Evolutionary conservation across 2,329 filamentous ascomycete genomes (phyloP).

Genomic region (Paraconiothyrium brasiliense): DNA sequence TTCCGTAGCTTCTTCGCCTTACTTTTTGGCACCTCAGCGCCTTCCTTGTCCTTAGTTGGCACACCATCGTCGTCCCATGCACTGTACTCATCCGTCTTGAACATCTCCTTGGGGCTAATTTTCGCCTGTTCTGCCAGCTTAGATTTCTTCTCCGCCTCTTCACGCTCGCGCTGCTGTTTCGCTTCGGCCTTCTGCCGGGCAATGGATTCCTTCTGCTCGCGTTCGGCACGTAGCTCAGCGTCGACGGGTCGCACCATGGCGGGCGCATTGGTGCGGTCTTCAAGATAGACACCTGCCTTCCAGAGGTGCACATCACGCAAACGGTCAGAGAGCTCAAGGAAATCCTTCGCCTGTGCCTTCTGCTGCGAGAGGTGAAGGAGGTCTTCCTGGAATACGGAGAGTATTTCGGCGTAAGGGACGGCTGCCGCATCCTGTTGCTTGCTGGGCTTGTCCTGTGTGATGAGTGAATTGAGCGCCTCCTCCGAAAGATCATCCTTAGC

Average conservation of each 20-base stretch:
- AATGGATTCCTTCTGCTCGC: slow-evolving; percentile 63
- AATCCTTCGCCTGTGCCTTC: slow-evolving; percentile 70
- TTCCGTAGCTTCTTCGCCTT: slow-evolving; percentile 84
- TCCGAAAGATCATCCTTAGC: slow-evolving; percentile 48
- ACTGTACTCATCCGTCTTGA: slow-evolving; percentile 69
- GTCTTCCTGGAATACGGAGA: slow-evolving; percentile 67
- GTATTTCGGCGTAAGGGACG: slow-evolving; percentile 59
- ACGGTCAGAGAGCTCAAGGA: slow-evolving; percentile 74
- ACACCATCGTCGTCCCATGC: slow-evolving; percentile 86
- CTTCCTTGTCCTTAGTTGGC: slow-evolving; percentile 79
- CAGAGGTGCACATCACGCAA: slow-evolving; percentile 84
- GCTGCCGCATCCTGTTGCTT: slow-evolving; percentile 41
- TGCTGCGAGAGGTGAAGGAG: slow-evolving; percentile 63
- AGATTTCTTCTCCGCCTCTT: slow-evolving; percentile 65
- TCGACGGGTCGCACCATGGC: slow-evolving; percentile 78
- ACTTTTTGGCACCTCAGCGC: slow-evolving; percentile 82
- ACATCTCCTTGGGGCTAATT: slow-evolving; percentile 67
- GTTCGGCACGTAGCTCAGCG: slow-evolving; percentile 61
- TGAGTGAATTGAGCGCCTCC: slow-evolving; percentile 49
- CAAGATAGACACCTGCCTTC: slow-evolving; percentile 84
- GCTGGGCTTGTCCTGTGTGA: slow-evolving; percentile 43
- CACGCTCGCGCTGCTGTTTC: slow-evolving; percentile 65
- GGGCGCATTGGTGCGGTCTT: slow-evolving; percentile 77
- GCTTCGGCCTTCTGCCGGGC: slow-evolving; percentile 55
- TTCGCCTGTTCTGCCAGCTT: slow-evolving; percentile 66